These are phyloP conservation scores for Fusarium tanahbumbuense DNA, from an alignment of 2,329 filamentous ascomycete genomes.

Conservation along the genomic window DNA sequence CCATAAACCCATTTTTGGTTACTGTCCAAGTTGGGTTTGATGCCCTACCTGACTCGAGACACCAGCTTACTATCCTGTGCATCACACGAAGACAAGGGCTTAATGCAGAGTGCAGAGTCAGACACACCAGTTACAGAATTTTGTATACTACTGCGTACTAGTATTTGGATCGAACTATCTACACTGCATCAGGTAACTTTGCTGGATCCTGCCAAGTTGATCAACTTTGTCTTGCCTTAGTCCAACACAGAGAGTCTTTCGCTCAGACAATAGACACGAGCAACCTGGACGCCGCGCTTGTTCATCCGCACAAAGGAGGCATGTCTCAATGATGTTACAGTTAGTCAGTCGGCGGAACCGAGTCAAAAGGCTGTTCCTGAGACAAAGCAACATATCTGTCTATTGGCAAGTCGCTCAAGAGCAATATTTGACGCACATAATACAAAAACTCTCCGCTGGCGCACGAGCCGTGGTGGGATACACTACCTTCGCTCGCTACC, in stretches of 20 bases:
- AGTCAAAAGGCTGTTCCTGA: background rate
- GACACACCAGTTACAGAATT: slow-evolving; percentile 31
- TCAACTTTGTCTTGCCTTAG: background rate
- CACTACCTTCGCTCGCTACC: slow-evolving; percentile 21
- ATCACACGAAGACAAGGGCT: slow-evolving; percentile 17
- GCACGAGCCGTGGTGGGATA: slow-evolving; percentile 24
- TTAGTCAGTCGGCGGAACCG: background rate
- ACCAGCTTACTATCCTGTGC: slow-evolving; percentile 15
- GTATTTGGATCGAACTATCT: background rate
- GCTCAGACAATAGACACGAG: slow-evolving; percentile 8
- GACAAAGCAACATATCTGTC: background rate
- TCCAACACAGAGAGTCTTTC: slow-evolving; percentile 10
- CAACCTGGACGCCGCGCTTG: slow-evolving; percentile 16
- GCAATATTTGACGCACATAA: slow-evolving; percentile 3
- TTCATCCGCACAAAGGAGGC: slow-evolving; percentile 10
- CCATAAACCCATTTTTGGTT: background rate
- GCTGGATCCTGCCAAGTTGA: background rate
- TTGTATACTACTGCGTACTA: slow-evolving; percentile 19
- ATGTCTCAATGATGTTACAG: slow-evolving; percentile 8
- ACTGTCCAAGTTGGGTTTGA: slow-evolving; percentile 18
- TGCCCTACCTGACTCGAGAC: slow-evolving; percentile 33
- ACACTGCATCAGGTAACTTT: slow-evolving; percentile 6
- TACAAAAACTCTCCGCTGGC: slow-evolving; percentile 28
- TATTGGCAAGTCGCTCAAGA: slow-evolving; percentile 2
- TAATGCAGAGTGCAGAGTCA: slow-evolving; percentile 24